Conservation (phyloP, 805 yeast species). For the Metschnikowia aberdeeniae region DNA sequence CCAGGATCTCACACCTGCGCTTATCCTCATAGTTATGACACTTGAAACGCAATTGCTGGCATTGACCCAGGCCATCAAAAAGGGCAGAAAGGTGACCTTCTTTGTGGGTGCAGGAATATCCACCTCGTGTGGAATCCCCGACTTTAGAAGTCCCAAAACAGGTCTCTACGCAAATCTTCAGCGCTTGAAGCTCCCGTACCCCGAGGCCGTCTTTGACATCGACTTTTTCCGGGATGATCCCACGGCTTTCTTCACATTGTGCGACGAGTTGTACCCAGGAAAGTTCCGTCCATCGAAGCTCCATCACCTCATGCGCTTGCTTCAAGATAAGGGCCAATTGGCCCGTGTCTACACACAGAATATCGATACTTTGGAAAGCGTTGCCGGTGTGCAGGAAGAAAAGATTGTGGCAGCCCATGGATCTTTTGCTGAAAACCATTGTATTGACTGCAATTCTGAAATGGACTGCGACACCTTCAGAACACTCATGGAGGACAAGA, state of each 20-base stretch:
- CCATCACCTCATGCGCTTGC: slow-evolving; percentile 65
- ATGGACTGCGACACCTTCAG: slow-evolving; percentile 49
- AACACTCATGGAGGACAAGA: slow-evolving; percentile 29
- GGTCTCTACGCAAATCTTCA: slow-evolving; percentile 81
- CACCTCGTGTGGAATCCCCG: slow-evolving; percentile 93
- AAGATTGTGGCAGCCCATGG: slow-evolving; percentile 91
- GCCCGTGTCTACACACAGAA: slow-evolving; percentile 85
- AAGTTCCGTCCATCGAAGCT: slow-evolving; percentile 78
- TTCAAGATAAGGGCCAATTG: slow-evolving; percentile 60
- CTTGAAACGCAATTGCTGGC: slow-evolving; percentile 22
- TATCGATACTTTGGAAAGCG: slow-evolving; percentile 85
- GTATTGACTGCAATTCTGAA: slow-evolving; percentile 65
- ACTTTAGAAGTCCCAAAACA: slow-evolving; percentile 86
- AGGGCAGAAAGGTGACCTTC: slow-evolving; percentile 46
- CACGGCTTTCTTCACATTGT: slow-evolving; percentile 77
- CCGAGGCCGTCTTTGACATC: slow-evolving; percentile 94
- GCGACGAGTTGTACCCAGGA: slow-evolving; percentile 85
- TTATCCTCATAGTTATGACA: slow-evolving; percentile 1
- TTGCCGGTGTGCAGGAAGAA: slow-evolving; percentile 68
- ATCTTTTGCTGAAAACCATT: slow-evolving; percentile 79
- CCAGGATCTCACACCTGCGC: not conserved
- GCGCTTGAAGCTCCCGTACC: slow-evolving; percentile 73
- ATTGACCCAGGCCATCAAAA: slow-evolving; percentile 27
- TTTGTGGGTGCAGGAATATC: slow-evolving; percentile 94
- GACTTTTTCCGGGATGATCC: slow-evolving; percentile 75